Base-by-base conservation (phyloP, 495 filamentous ascomycete genomes). In the Cercophora samala region DNA sequence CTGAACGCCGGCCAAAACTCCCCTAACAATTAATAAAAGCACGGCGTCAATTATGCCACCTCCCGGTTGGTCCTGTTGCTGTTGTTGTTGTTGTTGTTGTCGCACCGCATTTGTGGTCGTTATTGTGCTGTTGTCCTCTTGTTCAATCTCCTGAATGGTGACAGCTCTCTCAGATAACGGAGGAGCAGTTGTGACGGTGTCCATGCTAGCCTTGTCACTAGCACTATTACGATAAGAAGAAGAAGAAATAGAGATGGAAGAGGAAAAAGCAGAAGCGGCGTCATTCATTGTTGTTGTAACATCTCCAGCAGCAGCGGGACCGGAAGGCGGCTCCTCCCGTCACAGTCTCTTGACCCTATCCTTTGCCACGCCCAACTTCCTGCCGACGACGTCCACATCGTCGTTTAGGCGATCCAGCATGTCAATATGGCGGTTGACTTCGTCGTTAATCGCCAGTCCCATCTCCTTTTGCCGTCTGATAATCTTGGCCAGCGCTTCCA, bases 401-500 rank as follows among this genome's bases (percentile, higher is more conserved):
- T 90, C 83, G 76, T 93, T 90, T 46, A 94, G 72, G 76, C 90
- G 69, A 25, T 84, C 85, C 69, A 99, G 78, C 87, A 97, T 85
- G 71, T 89, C 87, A 74, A 89, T 93, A 82, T 99, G 95, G 63
- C 89, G 75, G 72, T 89, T 87, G 73, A 98, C 79, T 80, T 99
- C 96, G 67, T 91, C 86, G 72, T 93, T 85, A 68, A 98, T 97
- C 56, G 87, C 85, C 59, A 91, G 78, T 0, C 93, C 95, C 80
- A 98, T 87, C 82, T 97, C 91, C 78, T 85, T 89, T 84, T 97
- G 92, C 70, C 90, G 77, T 66, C 86, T 75, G 60, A 98, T 89
- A 69, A 93, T 89, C 78, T 87, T 89, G 29, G 86, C 83, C 74
- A 99, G 76, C 70, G 88, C 85, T 66, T 90, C 85, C 37, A 98